phyloP scores from a whole-genome alignment of 2,329 filamentous ascomycete genomes.

The Fusarium humuli region DNA sequence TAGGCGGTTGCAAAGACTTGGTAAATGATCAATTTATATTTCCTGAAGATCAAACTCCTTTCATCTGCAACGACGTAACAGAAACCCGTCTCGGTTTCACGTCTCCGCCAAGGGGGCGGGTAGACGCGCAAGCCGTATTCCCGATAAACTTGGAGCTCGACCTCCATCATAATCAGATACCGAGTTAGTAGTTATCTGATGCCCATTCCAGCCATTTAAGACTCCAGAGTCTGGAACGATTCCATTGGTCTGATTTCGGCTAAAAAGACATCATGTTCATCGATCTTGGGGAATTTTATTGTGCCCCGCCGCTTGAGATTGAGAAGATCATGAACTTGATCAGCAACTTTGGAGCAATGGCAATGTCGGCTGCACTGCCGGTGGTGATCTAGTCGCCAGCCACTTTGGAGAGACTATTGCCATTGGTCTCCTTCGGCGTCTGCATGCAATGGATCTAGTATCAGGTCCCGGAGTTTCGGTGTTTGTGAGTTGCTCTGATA shows the following conservation, averaged over 20 bases:
- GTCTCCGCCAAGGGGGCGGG: constrained; percentile 15
- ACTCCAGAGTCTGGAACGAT: constrained; percentile 11
- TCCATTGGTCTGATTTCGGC: constrained; percentile 10
- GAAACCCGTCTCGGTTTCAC: constrained; percentile 23
- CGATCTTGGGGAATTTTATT: background rate
- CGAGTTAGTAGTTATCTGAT: background rate
- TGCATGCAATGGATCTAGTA: background rate
- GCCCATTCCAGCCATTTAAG: constrained; percentile 7
- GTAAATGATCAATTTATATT: background rate
- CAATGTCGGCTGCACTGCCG: constrained; percentile 31
- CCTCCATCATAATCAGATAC: background rate
- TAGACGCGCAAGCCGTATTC: constrained; percentile 38
- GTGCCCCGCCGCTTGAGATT: constrained; percentile 14
- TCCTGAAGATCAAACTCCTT: constrained; percentile 2
- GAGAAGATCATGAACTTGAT: constrained; percentile 39
- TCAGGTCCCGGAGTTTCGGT: background rate
- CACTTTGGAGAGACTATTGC: background rate
- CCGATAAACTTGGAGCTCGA: constrained; percentile 17
- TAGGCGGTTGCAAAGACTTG: background rate
- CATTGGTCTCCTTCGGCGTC: constrained; percentile 7
- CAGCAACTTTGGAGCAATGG: constrained; percentile 29
- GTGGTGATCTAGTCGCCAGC: constrained; percentile 18
- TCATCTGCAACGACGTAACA: constrained; percentile 2
- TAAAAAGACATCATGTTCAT: constrained; percentile 1
- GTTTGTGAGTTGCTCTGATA: background rate